phyloP scores from a whole-genome alignment of 495 filamentous ascomycete genomes.

The Aspergillus heteromorphus region DNA sequence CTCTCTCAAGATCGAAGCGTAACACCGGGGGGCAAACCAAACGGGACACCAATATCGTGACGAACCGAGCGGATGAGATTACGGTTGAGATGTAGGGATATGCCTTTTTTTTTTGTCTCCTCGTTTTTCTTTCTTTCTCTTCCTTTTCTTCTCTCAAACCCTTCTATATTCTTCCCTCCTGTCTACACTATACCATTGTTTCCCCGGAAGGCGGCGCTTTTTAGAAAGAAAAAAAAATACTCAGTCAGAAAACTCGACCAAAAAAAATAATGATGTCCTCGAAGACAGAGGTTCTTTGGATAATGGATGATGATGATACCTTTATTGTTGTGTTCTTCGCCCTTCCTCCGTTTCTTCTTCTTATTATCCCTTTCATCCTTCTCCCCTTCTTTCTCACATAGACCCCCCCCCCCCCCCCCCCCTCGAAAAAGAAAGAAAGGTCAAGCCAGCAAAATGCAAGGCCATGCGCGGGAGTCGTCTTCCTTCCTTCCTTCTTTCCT shows the following conservation, averaged over 20 bases:
- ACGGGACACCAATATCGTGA: constrained; percentile 38
- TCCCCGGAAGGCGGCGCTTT: neutral
- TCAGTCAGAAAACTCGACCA: neutral
- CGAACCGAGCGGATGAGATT: constrained; percentile 5
- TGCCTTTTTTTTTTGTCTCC: neutral
- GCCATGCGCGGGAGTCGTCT: too few relatives aligned
- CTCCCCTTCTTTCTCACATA: neutral
- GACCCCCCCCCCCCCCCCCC: neutral
- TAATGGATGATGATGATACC: too few relatives aligned
- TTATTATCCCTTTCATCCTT: too few relatives aligned
- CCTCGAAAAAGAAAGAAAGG: too few relatives aligned
- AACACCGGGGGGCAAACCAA: constrained; percentile 37
- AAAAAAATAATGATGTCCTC: neutral
- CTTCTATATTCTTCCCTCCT: neutral
- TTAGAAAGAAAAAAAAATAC: neutral
- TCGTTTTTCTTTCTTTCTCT: neutral
- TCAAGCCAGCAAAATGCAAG: too few relatives aligned
- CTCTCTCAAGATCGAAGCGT: constrained; percentile 34
- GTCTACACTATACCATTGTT: neutral
- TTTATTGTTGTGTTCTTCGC: neutral
- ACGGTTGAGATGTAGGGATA: neutral
- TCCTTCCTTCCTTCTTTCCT: neutral
- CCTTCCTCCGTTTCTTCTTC: too few relatives aligned
- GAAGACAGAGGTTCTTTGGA: too few relatives aligned
- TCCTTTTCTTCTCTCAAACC: neutral